Base-by-base conservation (phyloP, 139 green algal species). In the Chlorella ohadii region DNA sequence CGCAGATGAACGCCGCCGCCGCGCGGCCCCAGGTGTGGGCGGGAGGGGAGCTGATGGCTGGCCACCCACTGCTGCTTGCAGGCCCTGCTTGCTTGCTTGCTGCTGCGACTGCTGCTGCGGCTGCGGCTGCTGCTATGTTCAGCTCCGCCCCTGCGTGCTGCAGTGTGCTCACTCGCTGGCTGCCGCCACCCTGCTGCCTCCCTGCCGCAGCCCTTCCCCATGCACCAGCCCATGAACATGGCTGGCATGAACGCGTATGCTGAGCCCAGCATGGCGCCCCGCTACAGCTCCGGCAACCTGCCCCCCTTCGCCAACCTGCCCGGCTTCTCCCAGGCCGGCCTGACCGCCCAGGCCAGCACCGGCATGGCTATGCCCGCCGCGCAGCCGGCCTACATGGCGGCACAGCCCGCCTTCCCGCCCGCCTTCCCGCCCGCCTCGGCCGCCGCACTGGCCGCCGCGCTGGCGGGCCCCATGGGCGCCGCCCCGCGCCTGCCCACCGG, bases 181-280 rank as follows among this genome's bases (percentile, higher is more conserved):
- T 13, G 22, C 51, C 51, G 51, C 12, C 51, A 19, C 23, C 28
- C 13, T 16, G 20, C 28, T 22, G 28, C 15, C 63, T 17, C 31
- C 27, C 63, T 38, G 63, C 63, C 38, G 28, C 63, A 31, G n/a
- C 65, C 31, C 65, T 11, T 39, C 65, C 65, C 65, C 17, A 23
- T 6, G n/a, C 31, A 7, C 71, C 94, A 97, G 85, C 88, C 92
- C 88, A 98, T 98, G 91, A 98, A 99, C 94, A 98, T 98, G 72
- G 96, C 96, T 25, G 97, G 97, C 28, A 96, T 99, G 72, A 51
- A 51, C 44, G 44, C 44, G 44, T 51, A 51, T 9, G 44, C 44
- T 51, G 44, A 51, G 44, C 64, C 64, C 28, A 19, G 2, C 12
- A 34, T 19, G 63, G 63, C 25, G 28, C 31, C 31, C 31, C 15